phyloP scores from a whole-genome alignment of 805 yeast species.

The Lipomyces japonicus region DNA sequence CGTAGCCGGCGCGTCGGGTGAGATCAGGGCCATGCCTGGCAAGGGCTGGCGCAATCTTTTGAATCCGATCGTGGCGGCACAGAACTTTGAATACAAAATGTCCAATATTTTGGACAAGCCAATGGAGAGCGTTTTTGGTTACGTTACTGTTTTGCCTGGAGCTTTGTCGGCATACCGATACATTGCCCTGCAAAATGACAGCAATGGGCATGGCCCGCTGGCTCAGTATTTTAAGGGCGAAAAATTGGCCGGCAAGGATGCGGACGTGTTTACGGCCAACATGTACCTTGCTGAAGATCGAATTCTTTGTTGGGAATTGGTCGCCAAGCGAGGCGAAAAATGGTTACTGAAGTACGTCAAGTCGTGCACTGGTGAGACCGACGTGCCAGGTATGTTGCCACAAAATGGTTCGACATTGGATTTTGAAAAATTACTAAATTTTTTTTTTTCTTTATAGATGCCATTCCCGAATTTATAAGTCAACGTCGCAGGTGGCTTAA shows the following conservation, averaged over 20 bases:
- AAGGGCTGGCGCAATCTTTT: constrained; percentile 71
- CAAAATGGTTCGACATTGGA: too few species aligned
- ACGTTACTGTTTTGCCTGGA: constrained; percentile 91
- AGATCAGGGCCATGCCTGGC: constrained; percentile 92
- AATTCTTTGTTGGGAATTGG: constrained; percentile 88
- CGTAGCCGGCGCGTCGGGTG: constrained; percentile 99
- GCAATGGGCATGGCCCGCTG: constrained; percentile 75
- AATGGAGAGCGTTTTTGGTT: constrained; percentile 90
- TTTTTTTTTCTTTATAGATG: constrained; percentile 25
- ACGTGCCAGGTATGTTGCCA: constrained; percentile 66
- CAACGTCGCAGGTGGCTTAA: constrained; percentile 98
- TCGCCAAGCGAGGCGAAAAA: constrained; percentile 68
- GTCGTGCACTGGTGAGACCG: constrained; percentile 87
- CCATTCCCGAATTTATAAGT: constrained; percentile 87
- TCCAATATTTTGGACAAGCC: constrained; percentile 95
- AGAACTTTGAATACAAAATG: constrained; percentile 94
- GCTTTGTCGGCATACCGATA: constrained; percentile 94
- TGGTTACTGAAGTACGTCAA: constrained; percentile 85
- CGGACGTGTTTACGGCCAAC: constrained; percentile 85
- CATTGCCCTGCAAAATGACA: constrained; percentile 63
- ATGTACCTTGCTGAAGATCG: constrained; percentile 98
- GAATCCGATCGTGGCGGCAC: constrained; percentile 93
- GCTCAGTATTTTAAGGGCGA: constrained; percentile 88
- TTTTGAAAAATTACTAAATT: neutral
- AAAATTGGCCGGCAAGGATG: constrained; percentile 60